Base-by-base conservation (phyloP, 208 protist genomes). In the Trypanosoma mega region DNA sequence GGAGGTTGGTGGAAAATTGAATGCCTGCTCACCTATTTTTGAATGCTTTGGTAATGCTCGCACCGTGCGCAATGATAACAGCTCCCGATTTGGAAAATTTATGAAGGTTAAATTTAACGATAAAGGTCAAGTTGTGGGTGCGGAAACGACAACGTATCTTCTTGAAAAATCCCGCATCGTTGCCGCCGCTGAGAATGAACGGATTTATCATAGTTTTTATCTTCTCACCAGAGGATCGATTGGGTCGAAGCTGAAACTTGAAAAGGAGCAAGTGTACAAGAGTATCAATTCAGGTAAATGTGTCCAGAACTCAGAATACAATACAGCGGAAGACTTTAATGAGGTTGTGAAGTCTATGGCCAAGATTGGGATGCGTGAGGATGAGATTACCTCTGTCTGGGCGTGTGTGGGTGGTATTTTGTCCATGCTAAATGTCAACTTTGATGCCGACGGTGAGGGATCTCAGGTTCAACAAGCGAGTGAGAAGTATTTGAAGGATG, bases 31-130 rank as follows among this genome's bases (percentile, higher is more conserved):
- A 48, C 92, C 90, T 7, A 85, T 96, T 41, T 76, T 97, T 2
- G 93, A 97, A 63, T 79, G 81, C 24, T 96, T 97, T 67, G 92
- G 92, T 50, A 97, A 97, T 59, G 88, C 92, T 1, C 92, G 92
- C 37, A 97, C 92, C 1, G 59, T 79, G 1, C 58, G 80, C 20
- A 97, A 97, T 63, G 75, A 96, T 50, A 97, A 97, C 68, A 83
- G 68, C 18, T 90, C 78, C 14, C 69, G 92, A n/a, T 96, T 96
- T 62, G 92, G 87, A 44, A 96, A 94, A 57, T 90, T 90, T 61
- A 80, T 90, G 36, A 63, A 82, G 52, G 68, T 91, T 27, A 67
- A 83, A 31, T 91, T 91, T 57, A 59, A 80, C 16, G 14, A 34
- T 1, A 57, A 41, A 14, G 82, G 79, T 11, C 67, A 63, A 9